These are phyloP conservation scores for Candida incommunis DNA, from an alignment of 805 yeast genomes.

Conservation along the genomic window DNA sequence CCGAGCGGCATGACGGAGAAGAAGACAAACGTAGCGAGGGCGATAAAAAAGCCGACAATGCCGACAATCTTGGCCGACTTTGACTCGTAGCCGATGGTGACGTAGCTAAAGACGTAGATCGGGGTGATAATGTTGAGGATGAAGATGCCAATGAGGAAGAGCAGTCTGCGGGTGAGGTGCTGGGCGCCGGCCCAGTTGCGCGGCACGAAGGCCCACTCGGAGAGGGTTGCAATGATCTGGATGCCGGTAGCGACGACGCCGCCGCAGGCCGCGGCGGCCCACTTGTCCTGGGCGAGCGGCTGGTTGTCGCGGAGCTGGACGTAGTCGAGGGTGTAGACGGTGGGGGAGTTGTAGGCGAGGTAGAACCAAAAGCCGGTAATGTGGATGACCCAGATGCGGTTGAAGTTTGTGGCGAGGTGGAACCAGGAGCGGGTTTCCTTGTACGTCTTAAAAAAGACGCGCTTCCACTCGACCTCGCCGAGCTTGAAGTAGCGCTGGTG, in stretches of 20 bases:
- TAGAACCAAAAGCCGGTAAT: conserved; percentile 88
- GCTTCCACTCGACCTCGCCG: conserved; percentile 86
- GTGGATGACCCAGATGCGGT: conserved; percentile 97
- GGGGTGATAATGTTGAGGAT: conserved; percentile 72
- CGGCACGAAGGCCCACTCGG: conserved; percentile 95
- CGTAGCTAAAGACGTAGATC: conserved; percentile 71
- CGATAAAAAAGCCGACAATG: conserved; percentile 79
- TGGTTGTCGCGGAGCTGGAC: conserved; percentile 68
- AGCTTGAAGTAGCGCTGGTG: conserved; percentile 80
- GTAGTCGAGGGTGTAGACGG: conserved; percentile 78
- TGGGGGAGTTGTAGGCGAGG: conserved; percentile 82
- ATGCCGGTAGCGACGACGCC: conserved; percentile 75
- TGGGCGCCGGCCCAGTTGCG: conserved; percentile 99
- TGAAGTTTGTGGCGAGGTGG: conserved; percentile 86
- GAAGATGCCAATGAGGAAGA: conserved; percentile 55
- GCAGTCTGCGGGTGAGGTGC: conserved; percentile 76
- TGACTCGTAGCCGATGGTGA: conserved; percentile 52
- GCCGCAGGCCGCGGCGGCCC: conserved; percentile 90
- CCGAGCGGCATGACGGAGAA: conserved; percentile 94
- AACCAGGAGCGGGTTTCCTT: conserved; percentile 96
- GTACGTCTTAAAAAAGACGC: conserved; percentile 90
- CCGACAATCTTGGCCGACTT: conserved; percentile 65
- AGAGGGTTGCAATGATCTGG: conserved; percentile 75
- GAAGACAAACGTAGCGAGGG: conserved; percentile 69
- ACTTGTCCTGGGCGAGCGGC: conserved; percentile 80